Evolutionary conservation across 1,284 basidiomycete species (phyloP).

Genomic region (Tranzscheliella williamsii): DNA sequence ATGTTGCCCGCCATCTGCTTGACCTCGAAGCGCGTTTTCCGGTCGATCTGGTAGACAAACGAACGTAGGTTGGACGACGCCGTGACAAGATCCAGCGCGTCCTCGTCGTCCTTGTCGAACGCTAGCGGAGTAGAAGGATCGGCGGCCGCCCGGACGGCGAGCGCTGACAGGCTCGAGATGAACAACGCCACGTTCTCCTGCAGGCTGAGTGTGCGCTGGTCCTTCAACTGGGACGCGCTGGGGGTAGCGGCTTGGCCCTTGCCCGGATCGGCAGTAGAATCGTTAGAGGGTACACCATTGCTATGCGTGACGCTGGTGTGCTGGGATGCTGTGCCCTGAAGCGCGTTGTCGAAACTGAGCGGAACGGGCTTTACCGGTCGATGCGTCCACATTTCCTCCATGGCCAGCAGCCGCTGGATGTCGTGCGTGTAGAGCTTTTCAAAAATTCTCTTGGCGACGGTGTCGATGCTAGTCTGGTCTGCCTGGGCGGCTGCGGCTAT

Average conservation of each 20-base stretch:
- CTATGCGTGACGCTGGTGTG: not conserved
- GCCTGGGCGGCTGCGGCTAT: slow-evolving; percentile 33
- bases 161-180: slow-evolving; percentile 70
- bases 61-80: slow-evolving; percentile 90
- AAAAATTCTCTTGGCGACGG: slow-evolving; percentile 76
- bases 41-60: slow-evolving; percentile 79
- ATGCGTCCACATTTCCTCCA: slow-evolving; percentile 98
- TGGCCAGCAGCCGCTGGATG: slow-evolving; percentile 82
- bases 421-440: slow-evolving; percentile 89
- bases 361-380: slow-evolving; percentile 77
- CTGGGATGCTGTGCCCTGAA: slow-evolving; percentile 1
- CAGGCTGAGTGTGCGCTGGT: slow-evolving; percentile 49
- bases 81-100: slow-evolving; percentile 93
- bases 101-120: slow-evolving; percentile 98
- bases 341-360: slow-evolving; percentile 77
- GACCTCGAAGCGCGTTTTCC: slow-evolving; percentile 92
- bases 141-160: slow-evolving; percentile 73
- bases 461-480: slow-evolving; percentile 50
- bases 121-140: slow-evolving; percentile 73
- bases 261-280: not conserved
- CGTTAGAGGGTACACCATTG: not conserved
- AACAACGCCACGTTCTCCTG: slow-evolving; percentile 51
- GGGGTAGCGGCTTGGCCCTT: too few relatives aligned
- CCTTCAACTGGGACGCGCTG: slow-evolving; percentile 28
- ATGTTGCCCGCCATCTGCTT: slow-evolving; percentile 99